Evolutionary conservation across 2,329 filamentous ascomycete genomes (phyloP), one percentile per base, ranked within the genome.

Genomic region (Nothophoma quercina): DNA sequence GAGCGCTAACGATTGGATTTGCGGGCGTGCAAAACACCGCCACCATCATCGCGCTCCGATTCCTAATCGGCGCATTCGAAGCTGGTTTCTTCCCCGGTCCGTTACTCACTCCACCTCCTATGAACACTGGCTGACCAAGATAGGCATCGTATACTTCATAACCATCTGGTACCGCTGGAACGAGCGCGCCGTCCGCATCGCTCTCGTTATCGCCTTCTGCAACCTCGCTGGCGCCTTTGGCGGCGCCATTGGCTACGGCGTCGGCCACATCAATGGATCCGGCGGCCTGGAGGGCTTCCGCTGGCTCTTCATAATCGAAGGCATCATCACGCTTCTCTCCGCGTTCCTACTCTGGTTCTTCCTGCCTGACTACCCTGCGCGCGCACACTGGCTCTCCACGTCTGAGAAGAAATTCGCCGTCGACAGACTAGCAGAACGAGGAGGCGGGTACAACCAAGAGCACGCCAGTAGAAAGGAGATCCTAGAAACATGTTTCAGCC

Each of bases 121-220:
- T 2, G 12, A 6, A 5, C 18, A 22, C 35, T 46, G 22, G 41
- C n/a, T 18, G 34, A 7, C 4, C 7, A n/a, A n/a, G n/a, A 1
- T 2, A 51, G 49, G 49, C 5, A 51, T 71, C 7, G 62, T 82
- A 13, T 85, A 83, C 64, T 81, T 85, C 48, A 75, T 85, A 12
- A 57, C 82, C 3, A 83, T 83, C 59, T 84, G 83, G 75, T 85
- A 85, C 62, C 79, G 80, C 15, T 75, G 78, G 5, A 78, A 81
- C 3, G 84, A 87, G 65, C 75, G 82, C 16, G 81, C 79, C 1
- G 80, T 85, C 64, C 83, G 85, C 5, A 81, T 89, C 63, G 81
- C 83, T 0, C 78, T 84, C 34, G 78, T 85, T 55, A 67, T 84
- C 16, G 81, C 68, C 63, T 85, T 78, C 70, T 85, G 75, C 5